Evolutionary conservation across 2,329 filamentous ascomycete genomes (phyloP).

Genomic region (Camptophora hylomeconis): DNA sequence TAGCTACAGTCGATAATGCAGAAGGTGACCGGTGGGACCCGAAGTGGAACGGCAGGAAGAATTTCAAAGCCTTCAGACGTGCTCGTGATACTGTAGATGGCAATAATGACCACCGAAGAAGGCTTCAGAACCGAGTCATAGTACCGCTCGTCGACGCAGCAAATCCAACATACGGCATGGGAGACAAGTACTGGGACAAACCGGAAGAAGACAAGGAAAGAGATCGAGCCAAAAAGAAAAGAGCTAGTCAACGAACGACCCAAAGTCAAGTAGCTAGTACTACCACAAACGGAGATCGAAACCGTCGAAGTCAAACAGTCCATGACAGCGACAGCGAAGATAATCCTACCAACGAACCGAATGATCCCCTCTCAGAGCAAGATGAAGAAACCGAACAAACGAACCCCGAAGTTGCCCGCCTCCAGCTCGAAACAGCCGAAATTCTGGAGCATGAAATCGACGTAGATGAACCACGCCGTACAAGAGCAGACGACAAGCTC

Average conservation of each 20-base stretch:
- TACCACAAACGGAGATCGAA: constrained; percentile 9
- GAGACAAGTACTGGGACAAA: constrained; percentile 59
- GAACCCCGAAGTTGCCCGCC: constrained; percentile 8
- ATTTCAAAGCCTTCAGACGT: constrained; percentile 73
- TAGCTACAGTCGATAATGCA: constrained; percentile 24
- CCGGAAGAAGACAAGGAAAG: constrained; percentile 20
- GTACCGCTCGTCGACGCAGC: constrained; percentile 59
- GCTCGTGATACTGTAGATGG: constrained; percentile 20
- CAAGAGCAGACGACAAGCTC: constrained; percentile 11
- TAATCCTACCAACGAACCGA: neutral
- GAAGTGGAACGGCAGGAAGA: constrained; percentile 84
- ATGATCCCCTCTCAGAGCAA: constrained; percentile 2
- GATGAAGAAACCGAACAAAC: constrained; percentile 4
- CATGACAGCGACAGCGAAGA: constrained; percentile 19
- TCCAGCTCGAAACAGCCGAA: constrained; percentile 15
- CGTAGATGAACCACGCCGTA: constrained; percentile 14
- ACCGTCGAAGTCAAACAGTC: constrained; percentile 7
- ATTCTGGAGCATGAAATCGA: constrained; percentile 16
- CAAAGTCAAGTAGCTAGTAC: constrained; percentile 15
- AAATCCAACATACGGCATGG: constrained; percentile 58
- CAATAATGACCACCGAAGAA: constrained; percentile 13
- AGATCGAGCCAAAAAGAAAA: constrained; percentile 21
- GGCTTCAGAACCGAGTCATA: constrained; percentile 44
- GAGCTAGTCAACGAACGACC: constrained; percentile 10
- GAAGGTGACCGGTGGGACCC: constrained; percentile 63